Evolutionary conservation across 148 eudicot genomes (phyloP).

Genomic region (Limonium bicolor): DNA sequence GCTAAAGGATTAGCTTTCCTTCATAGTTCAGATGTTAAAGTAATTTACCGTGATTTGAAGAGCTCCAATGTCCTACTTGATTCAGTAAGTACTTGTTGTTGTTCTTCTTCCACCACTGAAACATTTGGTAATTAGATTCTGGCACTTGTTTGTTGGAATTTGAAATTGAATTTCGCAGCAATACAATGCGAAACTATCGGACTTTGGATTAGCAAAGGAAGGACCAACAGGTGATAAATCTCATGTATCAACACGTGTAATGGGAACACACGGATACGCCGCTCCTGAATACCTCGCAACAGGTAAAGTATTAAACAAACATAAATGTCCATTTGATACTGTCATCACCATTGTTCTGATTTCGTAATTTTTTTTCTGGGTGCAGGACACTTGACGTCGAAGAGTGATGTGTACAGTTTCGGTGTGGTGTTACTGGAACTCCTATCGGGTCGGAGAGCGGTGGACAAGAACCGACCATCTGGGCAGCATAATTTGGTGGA

Average conservation of each 20-base stretch:
- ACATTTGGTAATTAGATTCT: not conserved
- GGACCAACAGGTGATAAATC: slow-evolving; percentile 25
- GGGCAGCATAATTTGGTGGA: slow-evolving; percentile 73
- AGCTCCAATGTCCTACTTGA: slow-evolving; percentile 29
- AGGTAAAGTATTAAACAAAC: too few relatives aligned
- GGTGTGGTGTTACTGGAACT: slow-evolving; percentile 86
- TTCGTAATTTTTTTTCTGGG: too few relatives aligned
- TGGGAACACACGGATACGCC: slow-evolving; percentile 30
- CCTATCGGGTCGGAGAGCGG: slow-evolving; percentile 61
- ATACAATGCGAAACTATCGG: slow-evolving; percentile 22
- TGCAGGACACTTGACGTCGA: slow-evolving; percentile 66
- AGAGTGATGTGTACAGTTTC: slow-evolving; percentile 66
- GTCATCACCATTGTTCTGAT: too few relatives aligned
- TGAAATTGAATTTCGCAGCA: slow-evolving; percentile 10
- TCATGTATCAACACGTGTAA: slow-evolving; percentile 23
- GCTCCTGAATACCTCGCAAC: slow-evolving; percentile 30
- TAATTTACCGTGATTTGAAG: slow-evolving; percentile 22
- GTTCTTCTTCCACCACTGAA: not conserved
- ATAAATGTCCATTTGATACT: too few relatives aligned
- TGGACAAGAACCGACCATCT: slow-evolving; percentile 74
- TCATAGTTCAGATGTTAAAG: slow-evolving; percentile 18
- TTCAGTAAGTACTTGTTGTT: slow-evolving; percentile 5
- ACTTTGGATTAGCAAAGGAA: slow-evolving; percentile 27
- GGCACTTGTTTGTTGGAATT: not conserved
- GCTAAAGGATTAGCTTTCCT: slow-evolving; percentile 28